phyloP scores from a whole-genome alignment of 2,329 filamentous ascomycete genomes.

The Neurospora sp. region DNA sequence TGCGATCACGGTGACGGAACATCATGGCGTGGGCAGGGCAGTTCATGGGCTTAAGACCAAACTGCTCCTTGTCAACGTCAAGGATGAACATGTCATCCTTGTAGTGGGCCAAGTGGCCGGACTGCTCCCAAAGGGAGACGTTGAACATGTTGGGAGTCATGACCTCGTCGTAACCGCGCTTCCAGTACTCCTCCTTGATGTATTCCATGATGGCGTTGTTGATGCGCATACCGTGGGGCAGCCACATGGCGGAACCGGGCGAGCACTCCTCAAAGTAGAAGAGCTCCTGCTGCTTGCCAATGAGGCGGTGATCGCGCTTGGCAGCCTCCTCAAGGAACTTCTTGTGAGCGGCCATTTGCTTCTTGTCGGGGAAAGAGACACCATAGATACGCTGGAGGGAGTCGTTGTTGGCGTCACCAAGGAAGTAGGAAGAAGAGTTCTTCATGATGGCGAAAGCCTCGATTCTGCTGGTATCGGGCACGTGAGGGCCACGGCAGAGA shows the following conservation, averaged over 20 bases:
- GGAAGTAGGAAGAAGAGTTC: slow-evolving; percentile 50
- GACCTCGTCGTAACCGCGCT: slow-evolving; percentile 89
- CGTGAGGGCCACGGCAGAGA: slow-evolving; percentile 89
- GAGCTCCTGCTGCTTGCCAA: slow-evolving; percentile 90
- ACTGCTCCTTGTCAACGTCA: slow-evolving; percentile 70
- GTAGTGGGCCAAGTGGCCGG: slow-evolving; percentile 90
- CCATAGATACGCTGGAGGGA: slow-evolving; percentile 94
- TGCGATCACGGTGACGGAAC: slow-evolving; percentile 42
- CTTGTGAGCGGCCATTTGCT: slow-evolving; percentile 84
- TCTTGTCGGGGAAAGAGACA: slow-evolving; percentile 93
- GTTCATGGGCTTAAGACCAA: slow-evolving; percentile 88
- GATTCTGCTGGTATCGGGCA: slow-evolving; percentile 85
- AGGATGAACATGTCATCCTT: slow-evolving; percentile 84
- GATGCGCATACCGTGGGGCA: slow-evolving; percentile 86
- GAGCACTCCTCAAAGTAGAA: slow-evolving; percentile 95
- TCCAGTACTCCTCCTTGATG: slow-evolving; percentile 81
- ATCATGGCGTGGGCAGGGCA: slow-evolving; percentile 49
- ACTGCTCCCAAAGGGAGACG: slow-evolving; percentile 83
- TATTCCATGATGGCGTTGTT: slow-evolving; percentile 82
- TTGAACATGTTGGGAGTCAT: slow-evolving; percentile 97
- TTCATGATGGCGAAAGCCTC: slow-evolving; percentile 94
- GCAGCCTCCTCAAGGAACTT: slow-evolving; percentile 96
- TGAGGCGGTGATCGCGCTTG: slow-evolving; percentile 88
- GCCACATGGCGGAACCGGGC: slow-evolving; percentile 87
- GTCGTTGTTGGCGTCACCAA: slow-evolving; percentile 88